Evolutionary conservation across 202 grass and related monocot species (phyloP).

Genomic region (Schoenoplectus tabernaemontani): DNA sequence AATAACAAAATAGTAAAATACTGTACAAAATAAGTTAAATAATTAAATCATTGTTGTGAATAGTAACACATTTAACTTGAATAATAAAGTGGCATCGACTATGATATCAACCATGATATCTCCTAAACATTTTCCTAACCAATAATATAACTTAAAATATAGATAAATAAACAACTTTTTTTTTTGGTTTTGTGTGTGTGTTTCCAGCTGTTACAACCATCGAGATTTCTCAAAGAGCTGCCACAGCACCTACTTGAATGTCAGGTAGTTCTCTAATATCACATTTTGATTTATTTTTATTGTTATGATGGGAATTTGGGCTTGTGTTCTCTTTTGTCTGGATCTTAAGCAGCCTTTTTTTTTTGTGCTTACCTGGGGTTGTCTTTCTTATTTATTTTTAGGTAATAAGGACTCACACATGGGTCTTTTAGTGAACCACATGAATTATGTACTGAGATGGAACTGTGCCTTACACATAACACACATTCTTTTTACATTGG

Average conservation of each 20-base stretch:
- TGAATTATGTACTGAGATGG: constrained; percentile 14
- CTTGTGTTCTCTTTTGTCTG: neutral
- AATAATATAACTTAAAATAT: neutral
- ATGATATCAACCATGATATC: too few species aligned
- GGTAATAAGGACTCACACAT: neutral
- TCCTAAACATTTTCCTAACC: too few species aligned
- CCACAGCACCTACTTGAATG: constrained; percentile 66
- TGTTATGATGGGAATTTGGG: neutral
- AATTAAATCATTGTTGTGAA: too few species aligned
- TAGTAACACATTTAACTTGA: too few species aligned
- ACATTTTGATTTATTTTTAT: constrained; percentile 8
- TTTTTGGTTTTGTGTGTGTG: constrained; percentile 15
- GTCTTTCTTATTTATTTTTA: neutral
- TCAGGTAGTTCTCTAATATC: constrained; percentile 42
- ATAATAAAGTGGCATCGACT: too few species aligned
- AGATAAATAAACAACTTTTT: neutral
- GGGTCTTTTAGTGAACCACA: neutral
- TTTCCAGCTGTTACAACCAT: constrained; percentile 74
- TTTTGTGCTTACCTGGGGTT: constrained; percentile 5
- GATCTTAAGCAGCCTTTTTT: neutral
- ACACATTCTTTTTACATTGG: constrained; percentile 12
- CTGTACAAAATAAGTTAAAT: too few species aligned
- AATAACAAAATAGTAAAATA: too few species aligned
- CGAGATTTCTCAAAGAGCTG: constrained; percentile 90
- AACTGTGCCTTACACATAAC: neutral